These are phyloP conservation scores for Davidsoniella australis DNA, from an alignment of 2,329 filamentous ascomycete species.

Conservation along the genomic window DNA sequence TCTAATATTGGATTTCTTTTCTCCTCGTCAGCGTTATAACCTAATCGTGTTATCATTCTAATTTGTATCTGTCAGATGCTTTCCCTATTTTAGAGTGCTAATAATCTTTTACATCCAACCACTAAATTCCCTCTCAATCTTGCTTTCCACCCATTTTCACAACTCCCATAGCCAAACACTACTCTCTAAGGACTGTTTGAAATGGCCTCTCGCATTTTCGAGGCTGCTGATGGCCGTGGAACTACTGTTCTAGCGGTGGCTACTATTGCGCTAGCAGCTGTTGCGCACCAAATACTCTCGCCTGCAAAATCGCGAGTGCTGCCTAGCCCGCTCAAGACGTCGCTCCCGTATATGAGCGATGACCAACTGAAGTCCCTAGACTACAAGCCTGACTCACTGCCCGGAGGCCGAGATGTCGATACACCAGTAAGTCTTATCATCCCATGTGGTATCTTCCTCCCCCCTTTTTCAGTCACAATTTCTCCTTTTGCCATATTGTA, in stretches of 20 bases:
- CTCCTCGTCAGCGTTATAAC: too few species aligned
- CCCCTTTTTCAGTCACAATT: not conserved
- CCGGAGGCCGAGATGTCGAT: constrained; percentile 54
- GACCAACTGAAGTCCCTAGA: constrained; percentile 23
- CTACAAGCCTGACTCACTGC: constrained; percentile 53
- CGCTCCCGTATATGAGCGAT: constrained; percentile 21
- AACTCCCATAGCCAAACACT: too few species aligned
- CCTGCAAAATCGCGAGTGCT: constrained; percentile 24
- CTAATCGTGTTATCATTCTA: too few species aligned
- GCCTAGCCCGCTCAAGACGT: constrained; percentile 27
- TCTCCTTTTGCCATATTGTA: not conserved
- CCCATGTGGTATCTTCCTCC: not conserved
- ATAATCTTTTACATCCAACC: too few species aligned
- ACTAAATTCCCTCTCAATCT: too few species aligned
- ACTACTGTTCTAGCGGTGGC: constrained; percentile 24
- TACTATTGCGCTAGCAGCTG: constrained; percentile 24
- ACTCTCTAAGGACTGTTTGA: too few species aligned
- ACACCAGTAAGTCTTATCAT: constrained; percentile 34
- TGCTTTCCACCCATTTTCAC: too few species aligned
- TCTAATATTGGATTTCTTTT: too few species aligned
- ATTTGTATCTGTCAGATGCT: too few species aligned
- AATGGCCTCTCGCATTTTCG: constrained; percentile 8
- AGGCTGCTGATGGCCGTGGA: constrained; percentile 3
- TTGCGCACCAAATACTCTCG: constrained; percentile 23
- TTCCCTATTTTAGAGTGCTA: too few species aligned